A percentile compares a stretch with the other conserved stretches of the same genome.
Evolutionary conservation across 306 rosid genomes (phyloP).

Genomic region (Vigna unguiculata): DNA sequence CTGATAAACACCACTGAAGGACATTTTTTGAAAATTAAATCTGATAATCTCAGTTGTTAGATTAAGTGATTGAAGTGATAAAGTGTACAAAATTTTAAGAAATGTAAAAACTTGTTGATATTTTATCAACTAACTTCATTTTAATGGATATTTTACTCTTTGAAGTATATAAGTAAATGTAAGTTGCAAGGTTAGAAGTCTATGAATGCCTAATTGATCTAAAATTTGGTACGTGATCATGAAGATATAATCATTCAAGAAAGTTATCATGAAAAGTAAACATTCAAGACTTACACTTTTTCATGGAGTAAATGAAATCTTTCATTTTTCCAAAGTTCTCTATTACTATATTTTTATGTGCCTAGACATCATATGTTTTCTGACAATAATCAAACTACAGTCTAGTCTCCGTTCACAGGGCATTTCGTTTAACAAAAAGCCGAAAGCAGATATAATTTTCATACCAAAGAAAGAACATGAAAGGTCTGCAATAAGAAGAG

Average conservation of each 20-base stretch:
- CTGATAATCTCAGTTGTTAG: not conserved
- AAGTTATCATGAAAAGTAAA: not conserved
- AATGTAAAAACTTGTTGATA: not conserved
- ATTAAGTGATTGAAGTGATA: not conserved
- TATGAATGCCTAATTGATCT: not conserved
- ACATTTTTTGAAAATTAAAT: not conserved
- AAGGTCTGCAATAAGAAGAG: constrained; percentile 10
- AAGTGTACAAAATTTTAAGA: not conserved
- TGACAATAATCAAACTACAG: constrained; percentile 15
- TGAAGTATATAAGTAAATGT: not conserved
- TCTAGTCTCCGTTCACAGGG: not conserved
- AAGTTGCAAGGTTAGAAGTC: not conserved
- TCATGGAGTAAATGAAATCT: not conserved
- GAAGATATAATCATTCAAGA: not conserved
- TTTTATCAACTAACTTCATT: not conserved
- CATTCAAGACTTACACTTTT: not conserved
- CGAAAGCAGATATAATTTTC: constrained; percentile 28
- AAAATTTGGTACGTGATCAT: not conserved
- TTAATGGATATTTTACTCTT: not conserved
- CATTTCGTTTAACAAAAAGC: constrained; percentile 28
- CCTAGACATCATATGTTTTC: constrained; percentile 9
- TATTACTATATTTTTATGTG: not conserved
- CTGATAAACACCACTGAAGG: not conserved
- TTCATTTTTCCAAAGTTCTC: constrained; percentile 11
- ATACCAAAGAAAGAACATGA: constrained; percentile 22